Percentiles rank a stretch among this genome's conserved stretches.
These are phyloP conservation scores for Talaromyces sp. DNA, from an alignment of 2,329 filamentous ascomycete genomes.

Conservation along the genomic window DNA sequence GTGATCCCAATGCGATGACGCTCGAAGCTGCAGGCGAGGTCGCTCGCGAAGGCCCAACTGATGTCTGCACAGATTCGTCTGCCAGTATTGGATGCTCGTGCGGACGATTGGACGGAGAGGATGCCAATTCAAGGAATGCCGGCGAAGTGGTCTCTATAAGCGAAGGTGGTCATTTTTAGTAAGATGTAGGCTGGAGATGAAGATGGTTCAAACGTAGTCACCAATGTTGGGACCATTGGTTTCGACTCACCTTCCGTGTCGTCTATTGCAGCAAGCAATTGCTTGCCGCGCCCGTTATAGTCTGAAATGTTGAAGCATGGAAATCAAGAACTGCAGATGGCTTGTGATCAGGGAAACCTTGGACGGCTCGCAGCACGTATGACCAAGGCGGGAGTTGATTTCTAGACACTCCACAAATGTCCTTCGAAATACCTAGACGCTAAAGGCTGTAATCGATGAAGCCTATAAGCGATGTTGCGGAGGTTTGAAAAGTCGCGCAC, in stretches of 20 bases:
- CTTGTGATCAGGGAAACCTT: constrained; percentile 26
- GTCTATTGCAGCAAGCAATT: constrained; percentile 48
- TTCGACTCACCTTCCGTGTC: constrained; percentile 43
- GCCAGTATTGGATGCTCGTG: constrained; percentile 26
- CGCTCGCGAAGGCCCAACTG: constrained; percentile 32
- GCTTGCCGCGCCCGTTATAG: constrained; percentile 46
- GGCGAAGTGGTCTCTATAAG: constrained; percentile 37
- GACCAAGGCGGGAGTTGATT: constrained; percentile 25
- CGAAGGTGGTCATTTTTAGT: constrained; percentile 17
- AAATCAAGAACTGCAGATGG: constrained; percentile 29
- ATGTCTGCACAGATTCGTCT: constrained; percentile 31
- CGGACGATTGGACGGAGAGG: constrained; percentile 34
- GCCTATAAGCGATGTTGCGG: neutral
- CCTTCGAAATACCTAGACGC: constrained; percentile 14
- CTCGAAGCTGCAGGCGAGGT: constrained; percentile 38
- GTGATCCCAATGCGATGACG: constrained; percentile 35
- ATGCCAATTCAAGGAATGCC: constrained; percentile 34
- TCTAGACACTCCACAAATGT: constrained; percentile 1
- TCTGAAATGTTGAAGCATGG: constrained; percentile 47
- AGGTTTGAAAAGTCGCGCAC: neutral
- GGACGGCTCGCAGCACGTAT: constrained; percentile 19
- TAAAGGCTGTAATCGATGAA: neutral
- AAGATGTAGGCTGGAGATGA: neutral
- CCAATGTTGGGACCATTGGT: neutral
- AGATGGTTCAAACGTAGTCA: neutral